Base-by-base conservation (phyloP, 192 early-diverging fungal species). In the Rhizoclosmatium sp. region DNA sequence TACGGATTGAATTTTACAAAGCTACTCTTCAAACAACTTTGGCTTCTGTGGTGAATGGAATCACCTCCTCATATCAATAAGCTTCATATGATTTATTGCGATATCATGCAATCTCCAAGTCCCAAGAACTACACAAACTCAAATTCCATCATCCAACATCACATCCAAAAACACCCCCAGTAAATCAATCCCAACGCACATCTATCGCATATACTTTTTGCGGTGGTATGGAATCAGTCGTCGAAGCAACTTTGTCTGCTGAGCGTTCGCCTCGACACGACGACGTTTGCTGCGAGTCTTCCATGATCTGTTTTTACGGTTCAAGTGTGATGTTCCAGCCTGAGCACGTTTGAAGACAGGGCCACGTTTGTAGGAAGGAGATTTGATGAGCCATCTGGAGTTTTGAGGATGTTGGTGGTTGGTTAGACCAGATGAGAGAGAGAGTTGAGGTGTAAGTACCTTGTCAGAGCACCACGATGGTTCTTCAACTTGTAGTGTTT, bases 401-500 rank as follows among this genome's bases (percentile, higher is more conserved):
- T 42, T 44, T 71, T 44, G 47, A 14, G 7, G 23, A 42, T 16
- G 42, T 21, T 4, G 1, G 67, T 19, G 23, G 5, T 7, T 62
- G 60, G 7, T 62, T 16, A 54, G 51, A 12, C 16, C 51, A 54
- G 16, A 54, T 54, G 9, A 40, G 62, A 45, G 42, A 69, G 44
- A 69, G 5, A 46, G 16, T 1, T 1, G 23, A 62, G 65, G 39
- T 66, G 10, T 14, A 39, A 39, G 1, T 2, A 88, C 87, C 87
- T 84, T 4, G 85, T 65, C 49, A 84, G 74, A 23, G 87, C 87
- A 31, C 85, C 84, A 42, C 82, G 76, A 64, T 87, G 82, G 62
- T 80, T 89, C 80, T 89, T 89, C 39, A 89, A 65, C 65, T 89
- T 89, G 64, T 89, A 87, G 60, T 83, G 80, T 65, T 86, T 86